Base-by-base conservation (phyloP, 768 basidiomycete genomes). In the Russula virescens region DNA sequence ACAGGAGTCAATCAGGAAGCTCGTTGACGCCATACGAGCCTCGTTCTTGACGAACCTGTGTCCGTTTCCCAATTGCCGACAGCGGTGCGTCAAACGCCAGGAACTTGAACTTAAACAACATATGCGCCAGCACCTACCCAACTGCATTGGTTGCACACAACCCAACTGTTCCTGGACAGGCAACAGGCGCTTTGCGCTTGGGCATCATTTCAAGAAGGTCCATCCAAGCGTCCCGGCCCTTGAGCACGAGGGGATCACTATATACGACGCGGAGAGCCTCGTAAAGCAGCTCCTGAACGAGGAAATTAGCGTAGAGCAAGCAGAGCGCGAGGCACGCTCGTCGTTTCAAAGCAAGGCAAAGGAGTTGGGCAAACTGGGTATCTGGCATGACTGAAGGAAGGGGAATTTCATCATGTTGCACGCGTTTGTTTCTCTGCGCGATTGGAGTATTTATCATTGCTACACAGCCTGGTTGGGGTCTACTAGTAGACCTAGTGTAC, bases 31-130 rank as follows among this genome's bases (percentile, higher is more conserved):
- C 31, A 28, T 8, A 7, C 42, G 19, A 38, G 11, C 26, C 16
- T 3, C 13, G 13, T 3, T 11, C 4, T 0, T 14, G 19, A 51
- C n/a, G 8, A 14, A 28, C 13, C 0, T 19, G 7, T 63, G 62
- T 34, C 62, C 62, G 0, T 21, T 48, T 28, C 28, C 52, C 21
- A 0, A 4, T 10, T 63, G 62, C 21, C 8, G 1, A 0, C 0
- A 0, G 53, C 31, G 0, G 5, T 49, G 10, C 8, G 1, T 38
- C 9, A 25, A 53, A 1, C 19, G 0, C 0, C 62, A 59, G 9
- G 62, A 63, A 14, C 5, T 54, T 5, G 47, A 58, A 14, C n/a
- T n/a, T n/a, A n/a, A n/a, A n/a, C 45, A 58, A 0, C 62, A 63
- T 28, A 40, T 55, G 21, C 21, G 47, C 8, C 18, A 11, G 14